These are phyloP conservation scores for Suillus cothurnatus DNA, from an alignment of 768 basidiomycete species.

Conservation along the genomic window DNA sequence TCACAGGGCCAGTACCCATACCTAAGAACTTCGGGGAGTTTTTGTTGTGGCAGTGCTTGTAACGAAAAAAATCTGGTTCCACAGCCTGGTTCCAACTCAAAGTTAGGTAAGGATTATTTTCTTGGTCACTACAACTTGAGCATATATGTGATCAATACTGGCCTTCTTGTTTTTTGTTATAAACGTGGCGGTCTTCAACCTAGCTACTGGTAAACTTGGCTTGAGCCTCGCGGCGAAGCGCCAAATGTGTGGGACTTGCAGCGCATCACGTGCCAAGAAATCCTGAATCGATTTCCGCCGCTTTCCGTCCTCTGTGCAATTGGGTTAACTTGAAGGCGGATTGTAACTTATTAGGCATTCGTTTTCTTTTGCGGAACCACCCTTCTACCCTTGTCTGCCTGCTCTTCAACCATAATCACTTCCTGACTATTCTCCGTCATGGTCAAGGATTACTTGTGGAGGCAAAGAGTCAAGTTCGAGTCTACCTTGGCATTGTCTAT, in stretches of 20 bases:
- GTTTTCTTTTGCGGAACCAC: background rate
- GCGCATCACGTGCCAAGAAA: conserved; percentile 5
- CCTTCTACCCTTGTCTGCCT: background rate
- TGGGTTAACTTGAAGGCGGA: conserved; percentile 1
- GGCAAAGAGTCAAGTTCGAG: conserved; percentile 43
- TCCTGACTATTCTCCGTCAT: conserved; percentile 22
- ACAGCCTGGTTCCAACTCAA: background rate
- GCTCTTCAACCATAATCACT: background rate
- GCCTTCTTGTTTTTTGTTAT: background rate
- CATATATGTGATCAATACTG: background rate
- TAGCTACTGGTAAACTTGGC: background rate
- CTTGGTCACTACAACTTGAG: background rate
- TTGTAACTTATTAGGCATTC: background rate
- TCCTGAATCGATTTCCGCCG: conserved; percentile 10
- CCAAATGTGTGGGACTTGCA: background rate
- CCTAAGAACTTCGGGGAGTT: too few species aligned
- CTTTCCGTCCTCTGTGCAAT: background rate
- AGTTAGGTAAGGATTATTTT: background rate
- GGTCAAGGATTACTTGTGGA: conserved; percentile 33
- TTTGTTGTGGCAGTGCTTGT: background rate
- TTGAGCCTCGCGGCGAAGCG: too few species aligned
- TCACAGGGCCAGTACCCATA: too few species aligned
- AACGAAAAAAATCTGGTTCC: background rate
- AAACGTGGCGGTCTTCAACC: background rate
- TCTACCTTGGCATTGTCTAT: conserved; percentile 61